Base-by-base conservation (phyloP, 2,329 filamentous ascomycete species). In the Basipetospora chlamydospora region DNA sequence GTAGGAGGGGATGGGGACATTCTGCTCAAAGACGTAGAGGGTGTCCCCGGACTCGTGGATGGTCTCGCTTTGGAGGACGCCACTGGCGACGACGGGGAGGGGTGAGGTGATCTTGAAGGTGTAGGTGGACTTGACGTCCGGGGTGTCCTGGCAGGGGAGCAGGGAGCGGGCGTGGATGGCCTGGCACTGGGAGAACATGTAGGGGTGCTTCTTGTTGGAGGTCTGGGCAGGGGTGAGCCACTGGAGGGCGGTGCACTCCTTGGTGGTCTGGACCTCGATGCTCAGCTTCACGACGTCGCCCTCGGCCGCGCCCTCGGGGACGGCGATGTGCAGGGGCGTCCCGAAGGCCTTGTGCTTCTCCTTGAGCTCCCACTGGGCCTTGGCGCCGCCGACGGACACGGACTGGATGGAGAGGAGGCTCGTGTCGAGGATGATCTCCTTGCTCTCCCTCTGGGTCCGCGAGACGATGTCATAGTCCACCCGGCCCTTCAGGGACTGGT, bases 101-200 rank as follows among this genome's bases (percentile, higher is more conserved):
- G 80, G 76, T 17, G 86, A 95, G 18, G 77, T 77, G 51, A 98
- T 80, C 50, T 79, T 81, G 64, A 95, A 95, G 43, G 78, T 77
- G 58, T 87, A 86, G 2, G 86, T 92, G n/a, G 83, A 86, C 64
- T 98, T 98, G 49, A 95, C 82, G 54, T 95, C 88, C 3, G 90
- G 90, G 1, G 90, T 96, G 53, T 98, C 90, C 62, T 96, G 88
- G 59, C 88, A 96, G 6, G 90, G 90, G 57, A 96, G 93, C 42
- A 96, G 73, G 33, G 86, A 93, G 41, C 90, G 77, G 29, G 84
- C 85, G 51, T 96, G 87, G 50, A 95, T 96, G 37, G 88, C 87
- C 64, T 98, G 88, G 57, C 87, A 94, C 63, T 96, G 90, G 30
- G 84, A 92, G 64, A 96, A 96, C 77, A 96, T 88, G 59, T 95